These are phyloP conservation scores for Fusarium domesticum DNA, from an alignment of 2,329 filamentous ascomycete species.

Conservation along the genomic window DNA sequence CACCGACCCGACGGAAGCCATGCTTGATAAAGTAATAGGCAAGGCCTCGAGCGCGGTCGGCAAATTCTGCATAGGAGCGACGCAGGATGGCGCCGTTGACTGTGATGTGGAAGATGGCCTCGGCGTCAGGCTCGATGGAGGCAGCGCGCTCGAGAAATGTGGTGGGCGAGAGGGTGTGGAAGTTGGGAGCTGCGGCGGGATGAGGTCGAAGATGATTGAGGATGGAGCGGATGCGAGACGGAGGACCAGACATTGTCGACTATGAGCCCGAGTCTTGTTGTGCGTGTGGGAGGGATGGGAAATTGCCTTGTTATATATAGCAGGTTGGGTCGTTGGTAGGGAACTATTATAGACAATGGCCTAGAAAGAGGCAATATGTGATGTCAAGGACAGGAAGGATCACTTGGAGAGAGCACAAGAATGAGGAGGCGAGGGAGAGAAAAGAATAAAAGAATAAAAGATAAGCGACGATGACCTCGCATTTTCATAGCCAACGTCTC, in stretches of 20 bases:
- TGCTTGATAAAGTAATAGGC: constrained; percentile 83
- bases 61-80: constrained; percentile 75
- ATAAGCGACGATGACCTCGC: constrained; percentile 4
- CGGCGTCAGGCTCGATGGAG: constrained; percentile 79
- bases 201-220: constrained; percentile 46
- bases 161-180: constrained; percentile 81
- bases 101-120: constrained; percentile 83
- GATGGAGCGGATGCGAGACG: constrained; percentile 59
- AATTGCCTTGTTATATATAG: background rate
- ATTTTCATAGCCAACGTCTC: constrained; percentile 28
- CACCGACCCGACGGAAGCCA: constrained; percentile 72
- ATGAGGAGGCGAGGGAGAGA: background rate
- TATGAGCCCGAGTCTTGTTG: too few relatives aligned
- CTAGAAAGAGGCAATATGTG: too few relatives aligned
- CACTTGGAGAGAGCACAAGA: background rate
- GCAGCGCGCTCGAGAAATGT: constrained; percentile 84
- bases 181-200: constrained; percentile 51
- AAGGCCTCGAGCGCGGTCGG: constrained; percentile 81
- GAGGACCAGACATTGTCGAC: constrained; percentile 60
- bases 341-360: too few relatives aligned
- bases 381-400: constrained; percentile 1
- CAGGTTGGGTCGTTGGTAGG: too few relatives aligned
- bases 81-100: constrained; percentile 70
- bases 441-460: constrained; percentile 1
- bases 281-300: too few relatives aligned